Evolutionary conservation across 176 grass and related monocot genomes (phyloP).

Genomic region (Carex littledalei): DNA sequence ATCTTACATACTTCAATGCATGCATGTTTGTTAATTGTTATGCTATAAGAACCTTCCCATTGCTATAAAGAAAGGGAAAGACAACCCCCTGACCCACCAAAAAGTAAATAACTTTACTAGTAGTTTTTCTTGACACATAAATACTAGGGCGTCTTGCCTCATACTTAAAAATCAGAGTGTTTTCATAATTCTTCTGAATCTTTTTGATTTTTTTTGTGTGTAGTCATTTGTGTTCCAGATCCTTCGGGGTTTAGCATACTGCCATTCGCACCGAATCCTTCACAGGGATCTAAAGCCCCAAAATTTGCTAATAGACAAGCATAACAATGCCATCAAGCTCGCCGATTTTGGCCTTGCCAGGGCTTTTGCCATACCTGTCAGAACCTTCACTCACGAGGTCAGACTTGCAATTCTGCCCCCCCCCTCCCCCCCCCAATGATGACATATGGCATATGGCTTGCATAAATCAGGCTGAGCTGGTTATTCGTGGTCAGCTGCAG

Average conservation of each 20-base stretch:
- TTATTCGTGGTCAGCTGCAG: no score
- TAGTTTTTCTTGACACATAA: not conserved
- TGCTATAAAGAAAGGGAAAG: not conserved
- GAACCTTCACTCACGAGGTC: conserved; percentile 82
- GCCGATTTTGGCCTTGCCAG: conserved; percentile 95
- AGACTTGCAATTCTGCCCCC: not conserved
- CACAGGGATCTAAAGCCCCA: conserved; percentile 93
- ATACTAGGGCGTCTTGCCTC: not conserved
- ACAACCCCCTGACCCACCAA: not conserved
- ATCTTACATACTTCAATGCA: not conserved
- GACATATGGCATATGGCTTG: not conserved
- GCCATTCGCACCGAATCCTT: conserved; percentile 86
- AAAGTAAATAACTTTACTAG: not conserved
- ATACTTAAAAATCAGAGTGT: not conserved
- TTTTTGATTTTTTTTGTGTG: not conserved
- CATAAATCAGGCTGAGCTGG: not conserved
- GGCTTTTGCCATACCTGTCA: conserved; percentile 74
- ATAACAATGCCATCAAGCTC: conserved; percentile 73
- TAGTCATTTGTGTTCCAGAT: conserved; percentile 87
- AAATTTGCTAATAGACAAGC: conserved; percentile 82
- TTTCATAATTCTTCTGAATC: not conserved
- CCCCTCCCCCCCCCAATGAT: no score
- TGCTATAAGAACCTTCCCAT: not conserved
- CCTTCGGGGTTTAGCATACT: conserved; percentile 74
- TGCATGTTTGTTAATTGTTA: not conserved